Base-by-base conservation (phyloP, 176 grass and related monocot genomes). In the Pontederia crassipes region DNA sequence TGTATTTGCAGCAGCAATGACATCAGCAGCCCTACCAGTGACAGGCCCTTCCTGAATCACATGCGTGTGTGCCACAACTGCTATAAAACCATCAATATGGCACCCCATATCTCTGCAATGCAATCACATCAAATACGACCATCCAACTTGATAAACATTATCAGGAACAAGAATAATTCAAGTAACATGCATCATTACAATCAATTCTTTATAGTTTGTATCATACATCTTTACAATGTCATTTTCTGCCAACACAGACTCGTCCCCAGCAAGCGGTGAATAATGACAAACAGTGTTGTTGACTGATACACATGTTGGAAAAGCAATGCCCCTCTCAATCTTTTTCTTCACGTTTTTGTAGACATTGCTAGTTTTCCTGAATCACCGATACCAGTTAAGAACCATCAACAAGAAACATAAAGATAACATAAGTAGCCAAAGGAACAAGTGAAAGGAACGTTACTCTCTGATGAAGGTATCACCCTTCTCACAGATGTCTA, bases 21-120 rank as follows among this genome's bases (percentile, higher is more conserved):
- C 85, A 86, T 98, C 88, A 45, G 85, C 88, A 51, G 85, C 84
- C 58, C 79, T 86, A 58, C 94, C 94, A 6, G 82, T 86, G 65
- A 98, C 77, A 11, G 69, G 79, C 10, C 88, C 94, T 57, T 75
- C 73, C 24, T 74, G 72, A 66, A 98, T 83, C 1, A 89, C 79
- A 59, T 89, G 88, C n/a, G 94, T 93, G 61, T 98, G 85, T 18
- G 85, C 94, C 9, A 98, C 88, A 56, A 98, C 94, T 45, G 94
- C 85, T 69, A 98, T 98, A 86, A 98, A 98, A 32, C 94, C 94
- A 83, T 98, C 94, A 77, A 98, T 93, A 75, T 98, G 94, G 20
- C 87, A 91, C 17, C 81, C 94, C 88, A 98, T 89, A 66, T 98
- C 94, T 56, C 94, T 98, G 81, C 61, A 63, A 72, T 48, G 86